Base-by-base conservation (phyloP, 208 protist species). In the Acanthamoeba rhysodes region DNA sequence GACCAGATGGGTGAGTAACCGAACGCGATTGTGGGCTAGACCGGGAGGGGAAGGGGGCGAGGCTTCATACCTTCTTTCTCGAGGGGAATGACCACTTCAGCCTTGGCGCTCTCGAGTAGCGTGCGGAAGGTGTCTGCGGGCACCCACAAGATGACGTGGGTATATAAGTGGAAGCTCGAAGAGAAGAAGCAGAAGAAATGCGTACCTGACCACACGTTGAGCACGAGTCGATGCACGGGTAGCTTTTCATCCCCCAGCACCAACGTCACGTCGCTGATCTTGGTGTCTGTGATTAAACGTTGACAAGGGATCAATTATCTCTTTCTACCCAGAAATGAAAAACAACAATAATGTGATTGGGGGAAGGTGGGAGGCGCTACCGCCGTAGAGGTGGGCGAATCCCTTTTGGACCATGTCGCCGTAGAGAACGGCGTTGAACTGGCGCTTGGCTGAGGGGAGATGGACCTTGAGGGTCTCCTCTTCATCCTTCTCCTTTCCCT, bases 341-440 rank as follows among this genome's bases (percentile, higher is more conserved):
- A 8, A 4, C 2, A 29, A 37, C 3, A 82, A 82, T 48, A 48
- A n/a, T n/a, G n/a, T n/a, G n/a, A n/a, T n/a, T n/a, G 10, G 34
- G n/a, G 2, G 68, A 22, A 76, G 68, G 18, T 9, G 12, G 12
- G 34, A 76, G 68, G 34, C 9, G 68, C 12, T 37, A 88, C 80
- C 80, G 20, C 45, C 45, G 18, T 59, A 88, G n/a, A 88, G 45
- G 22, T 57, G 45, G 41, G 80, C 45, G 29, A 88, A 57, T 14
- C 80, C 80, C 80, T 88, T 88, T 22, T 88, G 80, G 9, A 88
- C 50, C 50, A 62, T 88, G 41, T 55, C 45, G 29, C 80, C 80
- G 22, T 64, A 88, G 22, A 88, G 45, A 32, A 64, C 45, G n/a
- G 45, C 74, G 7, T 82, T 82, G 74, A 82, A 41, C 0, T 14